phyloP scores from a whole-genome alignment of 768 basidiomycete genomes.

The Lyophyllum shimeji region DNA sequence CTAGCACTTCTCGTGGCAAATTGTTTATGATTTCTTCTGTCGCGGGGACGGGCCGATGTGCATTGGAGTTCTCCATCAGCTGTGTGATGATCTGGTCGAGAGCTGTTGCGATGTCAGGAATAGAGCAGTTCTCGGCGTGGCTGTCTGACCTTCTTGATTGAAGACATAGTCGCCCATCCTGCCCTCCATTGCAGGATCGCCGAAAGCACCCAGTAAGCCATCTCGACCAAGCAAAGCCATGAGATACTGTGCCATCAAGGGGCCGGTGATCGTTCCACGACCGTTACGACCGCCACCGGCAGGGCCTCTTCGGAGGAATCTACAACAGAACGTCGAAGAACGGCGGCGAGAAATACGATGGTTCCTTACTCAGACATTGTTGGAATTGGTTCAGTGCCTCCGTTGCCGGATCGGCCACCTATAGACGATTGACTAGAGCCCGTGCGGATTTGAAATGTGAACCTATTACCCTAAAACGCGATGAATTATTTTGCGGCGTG shows the following conservation, averaged over 20 bases:
- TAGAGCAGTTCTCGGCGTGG: neutral
- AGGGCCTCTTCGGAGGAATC: conserved; percentile 34
- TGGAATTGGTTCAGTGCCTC: conserved; percentile 26
- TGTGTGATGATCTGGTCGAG: conserved; percentile 85
- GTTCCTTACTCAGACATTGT: conserved; percentile 55
- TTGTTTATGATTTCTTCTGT: conserved; percentile 75
- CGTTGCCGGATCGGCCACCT: neutral
- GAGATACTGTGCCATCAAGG: conserved; percentile 73
- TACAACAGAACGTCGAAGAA: conserved; percentile 5
- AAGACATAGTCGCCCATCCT: conserved; percentile 91
- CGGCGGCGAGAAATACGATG: neutral
- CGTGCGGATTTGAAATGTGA: conserved; percentile 15
- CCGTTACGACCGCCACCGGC: too few species aligned
- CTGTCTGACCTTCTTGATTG: conserved; percentile 72
- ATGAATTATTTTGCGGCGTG: neutral
- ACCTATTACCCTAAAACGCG: conserved; percentile 10
- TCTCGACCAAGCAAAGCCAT: conserved; percentile 59
- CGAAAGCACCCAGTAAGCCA: conserved; percentile 39
- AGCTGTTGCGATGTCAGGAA: conserved; percentile 39
- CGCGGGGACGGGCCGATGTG: conserved; percentile 78
- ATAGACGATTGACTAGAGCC: conserved; percentile 11
- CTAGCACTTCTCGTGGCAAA: conserved; percentile 63
- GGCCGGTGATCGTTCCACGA: conserved; percentile 48
- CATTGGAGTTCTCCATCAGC: conserved; percentile 79
- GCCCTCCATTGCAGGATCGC: conserved; percentile 42